These are phyloP conservation scores for Boletus patriciae DNA, from an alignment of 768 basidiomycete genomes.

Conservation along the genomic window DNA sequence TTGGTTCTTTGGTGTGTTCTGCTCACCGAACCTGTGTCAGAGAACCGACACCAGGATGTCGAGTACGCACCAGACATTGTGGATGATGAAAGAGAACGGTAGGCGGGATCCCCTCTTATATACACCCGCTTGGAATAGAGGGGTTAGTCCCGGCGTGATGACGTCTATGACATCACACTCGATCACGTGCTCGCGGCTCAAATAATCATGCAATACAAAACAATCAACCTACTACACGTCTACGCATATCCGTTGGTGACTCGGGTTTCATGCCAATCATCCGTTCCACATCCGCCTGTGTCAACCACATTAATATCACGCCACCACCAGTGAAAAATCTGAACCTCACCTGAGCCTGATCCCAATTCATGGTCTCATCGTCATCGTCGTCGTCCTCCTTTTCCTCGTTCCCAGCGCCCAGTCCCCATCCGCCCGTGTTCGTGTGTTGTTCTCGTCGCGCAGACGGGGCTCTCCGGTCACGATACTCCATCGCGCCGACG, in stretches of 20 bases:
- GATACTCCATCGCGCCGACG: conserved; percentile 45
- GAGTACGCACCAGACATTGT: conserved; percentile 18
- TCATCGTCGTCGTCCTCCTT: conserved; percentile 67
- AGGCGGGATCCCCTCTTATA: background rate
- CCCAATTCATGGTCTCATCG: conserved; percentile 64
- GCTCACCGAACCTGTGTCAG: background rate
- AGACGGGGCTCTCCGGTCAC: conserved; percentile 2
- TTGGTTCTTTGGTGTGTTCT: conserved; percentile 40
- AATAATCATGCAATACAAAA: conserved; percentile 3
- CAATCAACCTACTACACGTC: conserved; percentile 23
- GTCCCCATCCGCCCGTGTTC: conserved; percentile 73
- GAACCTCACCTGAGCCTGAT: conserved; percentile 60
- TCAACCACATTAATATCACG: background rate
- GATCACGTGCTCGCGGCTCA: conserved; percentile 11
- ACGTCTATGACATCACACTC: conserved; percentile 6
- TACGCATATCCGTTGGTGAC: conserved; percentile 28
- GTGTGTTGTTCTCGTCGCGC: conserved; percentile 41
- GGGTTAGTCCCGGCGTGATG: conserved; percentile 5
- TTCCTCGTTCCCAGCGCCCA: conserved; percentile 61
- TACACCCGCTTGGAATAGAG: conserved; percentile 9
- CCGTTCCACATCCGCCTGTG: conserved; percentile 53
- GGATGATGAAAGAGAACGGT: background rate
- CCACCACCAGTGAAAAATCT: background rate
- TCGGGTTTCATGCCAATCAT: conserved; percentile 54
- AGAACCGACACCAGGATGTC: accelerated